Evolutionary conservation across 2,329 filamentous ascomycete genomes (phyloP).

Genomic region (Xylaria sp.): DNA sequence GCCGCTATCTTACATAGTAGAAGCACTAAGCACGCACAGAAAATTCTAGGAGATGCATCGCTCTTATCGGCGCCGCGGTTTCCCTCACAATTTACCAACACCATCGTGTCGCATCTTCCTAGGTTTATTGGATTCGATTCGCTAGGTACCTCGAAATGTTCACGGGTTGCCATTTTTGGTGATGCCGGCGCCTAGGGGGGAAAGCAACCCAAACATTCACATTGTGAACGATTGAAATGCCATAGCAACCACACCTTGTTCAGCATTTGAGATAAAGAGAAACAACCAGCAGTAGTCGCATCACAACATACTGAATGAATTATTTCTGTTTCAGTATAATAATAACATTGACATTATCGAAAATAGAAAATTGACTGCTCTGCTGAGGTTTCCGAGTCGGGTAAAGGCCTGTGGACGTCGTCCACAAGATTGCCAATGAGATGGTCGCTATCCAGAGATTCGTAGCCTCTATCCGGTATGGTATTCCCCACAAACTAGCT

Average conservation of each 20-base stretch:
- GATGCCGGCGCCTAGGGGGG: slow-evolving; percentile 10
- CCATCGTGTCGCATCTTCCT: background rate
- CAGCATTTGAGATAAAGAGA: background rate
- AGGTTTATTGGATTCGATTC: background rate
- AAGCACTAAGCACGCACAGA: background rate
- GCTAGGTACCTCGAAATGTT: background rate
- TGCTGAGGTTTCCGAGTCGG: slow-evolving; percentile 14
- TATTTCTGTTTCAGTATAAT: background rate
- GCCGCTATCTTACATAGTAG: background rate
- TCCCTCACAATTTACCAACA: background rate
- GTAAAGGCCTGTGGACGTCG: background rate
- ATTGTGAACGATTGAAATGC: background rate
- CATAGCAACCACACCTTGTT: background rate
- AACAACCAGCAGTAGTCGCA: no score
- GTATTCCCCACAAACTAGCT: background rate
- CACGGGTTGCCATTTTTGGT: slow-evolving; percentile 31
- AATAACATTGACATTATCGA: slow-evolving; percentile 11
- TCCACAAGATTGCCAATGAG: slow-evolving; percentile 4
- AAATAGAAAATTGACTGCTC: slow-evolving; percentile 2
- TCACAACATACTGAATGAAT: no score
- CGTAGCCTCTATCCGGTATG: background rate
- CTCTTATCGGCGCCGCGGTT: background rate
- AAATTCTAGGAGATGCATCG: background rate
- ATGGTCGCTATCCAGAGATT: slow-evolving; percentile 3
- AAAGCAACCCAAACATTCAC: background rate